Percentiles rank a stretch among this genome's conserved stretches.
phyloP scores from a whole-genome alignment of 108 stramenopile species.

The Licmophora abbreviata region DNA sequence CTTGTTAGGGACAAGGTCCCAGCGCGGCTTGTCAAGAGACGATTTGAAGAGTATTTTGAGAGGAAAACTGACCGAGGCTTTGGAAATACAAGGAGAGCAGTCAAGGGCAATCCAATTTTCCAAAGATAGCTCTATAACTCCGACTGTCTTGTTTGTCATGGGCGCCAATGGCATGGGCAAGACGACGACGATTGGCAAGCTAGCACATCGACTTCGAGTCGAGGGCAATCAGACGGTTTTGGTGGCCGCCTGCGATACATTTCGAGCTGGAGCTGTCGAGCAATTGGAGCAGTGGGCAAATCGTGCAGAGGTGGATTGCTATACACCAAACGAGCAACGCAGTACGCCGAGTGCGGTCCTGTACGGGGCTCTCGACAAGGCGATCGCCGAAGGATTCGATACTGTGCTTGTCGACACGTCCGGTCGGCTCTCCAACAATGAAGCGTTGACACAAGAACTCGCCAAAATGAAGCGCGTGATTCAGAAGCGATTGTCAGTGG shows the following conservation, averaged over 20 bases:
- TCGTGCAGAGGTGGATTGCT: conserved; percentile 81
- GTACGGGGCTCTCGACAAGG: conserved; percentile 70
- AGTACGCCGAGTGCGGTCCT: conserved; percentile 65
- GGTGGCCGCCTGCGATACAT: conserved; percentile 92
- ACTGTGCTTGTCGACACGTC: conserved; percentile 88
- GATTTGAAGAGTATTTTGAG: conserved; percentile 73
- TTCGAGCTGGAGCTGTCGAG: conserved; percentile 92
- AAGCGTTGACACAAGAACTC: conserved; percentile 77
- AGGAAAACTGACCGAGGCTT: conserved; percentile 67
- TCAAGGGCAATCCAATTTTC: conserved; percentile 49
- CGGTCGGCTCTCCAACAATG: conserved; percentile 88
- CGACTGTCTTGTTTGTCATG: conserved; percentile 72
- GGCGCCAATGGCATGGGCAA: conserved; percentile 94
- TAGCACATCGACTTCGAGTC: conserved; percentile 68
- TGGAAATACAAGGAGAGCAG: conserved; percentile 31
- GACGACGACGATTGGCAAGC: conserved; percentile 93
- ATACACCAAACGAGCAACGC: conserved; percentile 46
- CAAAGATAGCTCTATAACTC: conserved; percentile 18
- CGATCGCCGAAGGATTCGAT: conserved; percentile 74
- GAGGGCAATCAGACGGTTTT: conserved; percentile 84
- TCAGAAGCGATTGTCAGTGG: conserved; percentile 61
- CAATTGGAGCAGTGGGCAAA: conserved; percentile 89
- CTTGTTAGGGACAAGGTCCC: conserved; percentile 33
- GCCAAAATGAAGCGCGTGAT: conserved; percentile 85
- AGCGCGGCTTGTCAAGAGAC: conserved; percentile 38